These are phyloP conservation scores for Leccinum subtestaceum DNA, from an alignment of 768 basidiomycete genomes.

Conservation along the genomic window DNA sequence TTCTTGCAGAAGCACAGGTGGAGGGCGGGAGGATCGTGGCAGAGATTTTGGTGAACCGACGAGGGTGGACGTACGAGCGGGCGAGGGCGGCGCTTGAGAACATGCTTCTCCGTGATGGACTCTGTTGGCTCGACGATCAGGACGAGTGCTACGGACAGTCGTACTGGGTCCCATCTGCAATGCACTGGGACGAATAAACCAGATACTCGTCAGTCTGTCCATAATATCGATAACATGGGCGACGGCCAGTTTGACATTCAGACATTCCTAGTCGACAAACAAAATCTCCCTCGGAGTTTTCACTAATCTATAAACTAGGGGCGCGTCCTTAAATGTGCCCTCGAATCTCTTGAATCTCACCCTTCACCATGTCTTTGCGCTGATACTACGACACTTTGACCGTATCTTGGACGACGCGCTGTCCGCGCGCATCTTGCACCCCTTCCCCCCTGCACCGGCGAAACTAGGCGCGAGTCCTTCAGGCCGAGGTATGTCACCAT, in stretches of 20 bases:
- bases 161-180: slow-evolving; percentile 88
- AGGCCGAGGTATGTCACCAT: slow-evolving; percentile 16
- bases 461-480: slow-evolving; percentile 14
- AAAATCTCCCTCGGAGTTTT: not conserved
- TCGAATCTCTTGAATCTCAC: not conserved
- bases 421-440: slow-evolving; percentile 24
- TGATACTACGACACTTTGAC: slow-evolving; percentile 41
- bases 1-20: slow-evolving; percentile 71
- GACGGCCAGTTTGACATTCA: not conserved
- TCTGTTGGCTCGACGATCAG: slow-evolving; percentile 95
- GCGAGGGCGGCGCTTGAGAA: slow-evolving; percentile 80
- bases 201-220: not conserved
- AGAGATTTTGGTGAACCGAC: slow-evolving; percentile 52
- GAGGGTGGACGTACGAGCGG: slow-evolving; percentile 78
- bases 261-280: too few relatives aligned
- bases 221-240: not conserved
- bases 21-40: slow-evolving; percentile 70
- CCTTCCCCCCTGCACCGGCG: slow-evolving; percentile 9
- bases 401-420: slow-evolving; percentile 44
- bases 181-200: slow-evolving; percentile 72
- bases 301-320: not conserved
- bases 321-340: not conserved
- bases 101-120: slow-evolving; percentile 85
- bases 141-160: slow-evolving; percentile 60
- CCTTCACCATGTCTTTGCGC: slow-evolving; percentile 24